phyloP scores from a whole-genome alignment of 2,329 filamentous ascomycete genomes.

The Fonsecaea nubica region DNA sequence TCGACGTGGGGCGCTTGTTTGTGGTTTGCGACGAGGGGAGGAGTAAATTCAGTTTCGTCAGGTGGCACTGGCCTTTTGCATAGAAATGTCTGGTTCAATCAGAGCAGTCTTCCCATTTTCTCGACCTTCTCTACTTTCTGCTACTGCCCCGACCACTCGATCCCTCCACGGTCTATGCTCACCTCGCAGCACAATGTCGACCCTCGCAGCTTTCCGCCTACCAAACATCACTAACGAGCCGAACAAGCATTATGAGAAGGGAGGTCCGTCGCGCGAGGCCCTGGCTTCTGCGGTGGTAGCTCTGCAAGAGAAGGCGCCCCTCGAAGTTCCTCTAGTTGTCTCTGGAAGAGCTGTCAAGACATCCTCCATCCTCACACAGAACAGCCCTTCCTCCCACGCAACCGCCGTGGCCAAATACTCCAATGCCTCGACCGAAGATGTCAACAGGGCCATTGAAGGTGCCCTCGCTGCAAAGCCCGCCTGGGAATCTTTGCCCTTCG shows the following conservation, averaged over 20 bases:
- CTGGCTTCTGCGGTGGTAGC: slow-evolving; percentile 75
- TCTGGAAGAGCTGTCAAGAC: slow-evolving; percentile 80
- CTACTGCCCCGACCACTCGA: slow-evolving; percentile 23
- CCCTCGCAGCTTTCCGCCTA: slow-evolving; percentile 83
- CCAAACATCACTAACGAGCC: slow-evolving; percentile 89
- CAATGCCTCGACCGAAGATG: slow-evolving; percentile 76
- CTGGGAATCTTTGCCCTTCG: slow-evolving; percentile 87
- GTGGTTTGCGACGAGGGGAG: slow-evolving; percentile 15
- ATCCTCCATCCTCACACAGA: slow-evolving; percentile 70
- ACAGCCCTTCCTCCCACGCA: slow-evolving; percentile 82
- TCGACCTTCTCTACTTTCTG: slow-evolving; percentile 21
- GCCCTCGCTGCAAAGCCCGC: slow-evolving; percentile 83
- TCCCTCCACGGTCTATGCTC: slow-evolving; percentile 27
- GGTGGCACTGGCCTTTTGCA: slow-evolving; percentile 12
- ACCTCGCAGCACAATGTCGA: slow-evolving; percentile 50
- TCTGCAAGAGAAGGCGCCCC: slow-evolving; percentile 70
- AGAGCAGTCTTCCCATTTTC: slow-evolving; percentile 24
- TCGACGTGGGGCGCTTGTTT: slow-evolving; percentile 24
- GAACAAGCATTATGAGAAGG: slow-evolving; percentile 92
- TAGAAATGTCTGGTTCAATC: slow-evolving; percentile 30
- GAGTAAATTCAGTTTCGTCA: slow-evolving; percentile 18
- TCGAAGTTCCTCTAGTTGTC: slow-evolving; percentile 83
- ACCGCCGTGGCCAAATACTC: slow-evolving; percentile 82
- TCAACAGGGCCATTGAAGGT: slow-evolving; percentile 78
- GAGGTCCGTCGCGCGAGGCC: slow-evolving; percentile 76